These are phyloP conservation scores for Monosporascus ibericus DNA, from an alignment of 2,329 filamentous ascomycete species.

Conservation along the genomic window DNA sequence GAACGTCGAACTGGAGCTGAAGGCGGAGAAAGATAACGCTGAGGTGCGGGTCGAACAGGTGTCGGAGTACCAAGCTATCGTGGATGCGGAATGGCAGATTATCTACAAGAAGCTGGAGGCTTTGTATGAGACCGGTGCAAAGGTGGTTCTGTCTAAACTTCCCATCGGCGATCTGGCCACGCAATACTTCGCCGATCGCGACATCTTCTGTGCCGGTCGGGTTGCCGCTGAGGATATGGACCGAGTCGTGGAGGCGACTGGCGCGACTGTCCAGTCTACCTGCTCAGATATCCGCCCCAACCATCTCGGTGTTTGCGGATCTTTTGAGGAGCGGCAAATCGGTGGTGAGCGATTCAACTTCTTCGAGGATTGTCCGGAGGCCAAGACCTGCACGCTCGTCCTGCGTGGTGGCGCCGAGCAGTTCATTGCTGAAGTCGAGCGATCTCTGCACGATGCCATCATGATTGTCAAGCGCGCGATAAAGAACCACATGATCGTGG, in stretches of 20 bases:
- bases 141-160: slow-evolving; percentile 94
- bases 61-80: slow-evolving; percentile 97
- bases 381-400: slow-evolving; percentile 94
- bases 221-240: slow-evolving; percentile 91
- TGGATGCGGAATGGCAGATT: slow-evolving; percentile 99
- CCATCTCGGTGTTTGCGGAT: slow-evolving; percentile 85
- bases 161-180: slow-evolving; percentile 97
- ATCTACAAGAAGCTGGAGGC: slow-evolving; percentile 99
- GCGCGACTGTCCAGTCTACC: slow-evolving; percentile 86
- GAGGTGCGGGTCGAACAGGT: slow-evolving; percentile 98
- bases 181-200: slow-evolving; percentile 95
- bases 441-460: slow-evolving; percentile 95
- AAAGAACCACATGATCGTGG: slow-evolving; percentile 90
- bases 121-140: slow-evolving; percentile 85
- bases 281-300: slow-evolving; percentile 89
- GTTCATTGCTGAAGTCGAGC: slow-evolving; percentile 98
- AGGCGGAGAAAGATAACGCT: slow-evolving; percentile 98
- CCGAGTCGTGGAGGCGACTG: slow-evolving; percentile 90
- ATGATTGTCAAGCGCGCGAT: slow-evolving; percentile 99
- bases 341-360: slow-evolving; percentile 97
- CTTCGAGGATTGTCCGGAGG: slow-evolving; percentile 91
- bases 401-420: slow-evolving; percentile 95
- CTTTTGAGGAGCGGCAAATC: slow-evolving; percentile 93
- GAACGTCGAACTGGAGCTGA: slow-evolving; percentile 96
- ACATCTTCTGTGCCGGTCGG: slow-evolving; percentile 96